Conservation (phyloP, 2,329 filamentous ascomycete species). For the Fusarium drepaniforme region DNA sequence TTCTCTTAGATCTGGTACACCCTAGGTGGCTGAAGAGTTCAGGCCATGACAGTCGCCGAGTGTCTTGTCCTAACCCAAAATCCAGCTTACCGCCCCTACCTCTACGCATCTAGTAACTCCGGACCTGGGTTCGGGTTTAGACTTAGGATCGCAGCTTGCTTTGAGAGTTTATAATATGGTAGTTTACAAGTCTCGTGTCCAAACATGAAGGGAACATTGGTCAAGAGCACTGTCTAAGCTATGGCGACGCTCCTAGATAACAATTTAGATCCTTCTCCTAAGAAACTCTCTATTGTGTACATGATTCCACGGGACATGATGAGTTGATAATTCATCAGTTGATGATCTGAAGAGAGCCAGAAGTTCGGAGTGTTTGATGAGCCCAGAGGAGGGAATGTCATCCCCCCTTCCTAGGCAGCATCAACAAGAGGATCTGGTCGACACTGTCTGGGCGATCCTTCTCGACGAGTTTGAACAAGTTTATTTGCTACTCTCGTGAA, state of each 20-base stretch:
- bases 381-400: neutral
- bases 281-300: too few relatives aligned
- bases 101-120: too few relatives aligned
- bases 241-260: neutral
- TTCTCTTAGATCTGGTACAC: slow-evolving; percentile 22
- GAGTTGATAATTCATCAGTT: neutral
- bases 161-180: neutral
- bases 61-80: slow-evolving; percentile 21
- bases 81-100: neutral
- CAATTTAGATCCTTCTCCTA: neutral
- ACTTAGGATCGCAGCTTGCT: neutral
- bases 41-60: slow-evolving; percentile 32
- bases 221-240: neutral
- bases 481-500: neutral
- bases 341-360: neutral
- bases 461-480: neutral
- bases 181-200: neutral
- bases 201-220: neutral
- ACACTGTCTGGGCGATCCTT: neutral
- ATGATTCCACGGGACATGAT: neutral
- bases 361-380: neutral
- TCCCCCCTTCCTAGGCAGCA: too few relatives aligned
- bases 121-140: neutral
- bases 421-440: too few relatives aligned
- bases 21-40: slow-evolving; percentile 32